Percentiles rank a stretch among this genome's conserved stretches.
Evolutionary conservation across 495 filamentous ascomycete species (phyloP).

Genomic region (Neurospora hispaniola): DNA sequence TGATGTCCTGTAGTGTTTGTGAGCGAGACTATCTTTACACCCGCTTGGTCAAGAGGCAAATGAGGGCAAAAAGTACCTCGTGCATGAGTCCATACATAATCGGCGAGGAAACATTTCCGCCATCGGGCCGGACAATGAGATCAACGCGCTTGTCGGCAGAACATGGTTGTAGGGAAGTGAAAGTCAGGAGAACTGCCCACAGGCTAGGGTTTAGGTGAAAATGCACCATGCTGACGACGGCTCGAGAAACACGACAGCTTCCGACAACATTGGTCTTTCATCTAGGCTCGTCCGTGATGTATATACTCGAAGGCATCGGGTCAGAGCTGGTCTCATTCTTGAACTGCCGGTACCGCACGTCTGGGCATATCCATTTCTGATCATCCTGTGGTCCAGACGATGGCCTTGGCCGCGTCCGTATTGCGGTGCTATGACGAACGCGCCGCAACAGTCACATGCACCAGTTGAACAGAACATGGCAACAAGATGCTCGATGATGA

Average conservation of each 20-base stretch:
- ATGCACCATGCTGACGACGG: background rate
- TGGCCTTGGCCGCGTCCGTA: background rate
- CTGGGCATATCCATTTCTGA: background rate
- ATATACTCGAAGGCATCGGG: background rate
- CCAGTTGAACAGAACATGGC: background rate
- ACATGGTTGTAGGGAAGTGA: background rate
- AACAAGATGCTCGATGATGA: background rate
- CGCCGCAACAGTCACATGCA: background rate
- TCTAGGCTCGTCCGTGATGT: background rate
- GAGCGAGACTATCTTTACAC: background rate
- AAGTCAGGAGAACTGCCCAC: background rate
- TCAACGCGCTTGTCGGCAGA: conserved; percentile 11
- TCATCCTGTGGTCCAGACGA: background rate
- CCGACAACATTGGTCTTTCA: background rate
- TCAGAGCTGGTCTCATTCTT: background rate
- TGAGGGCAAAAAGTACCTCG: conserved; percentile 15
- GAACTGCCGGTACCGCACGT: background rate
- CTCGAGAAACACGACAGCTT: background rate
- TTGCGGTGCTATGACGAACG: background rate
- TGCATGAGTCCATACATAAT: conserved; percentile 33
- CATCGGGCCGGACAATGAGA: conserved; percentile 22
- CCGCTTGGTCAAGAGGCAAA: background rate
- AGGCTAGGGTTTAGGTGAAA: background rate
- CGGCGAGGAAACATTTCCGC: conserved; percentile 27
- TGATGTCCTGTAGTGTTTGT: conserved; percentile 44